Evolutionary conservation across 306 rosid genomes (phyloP).

Genomic region (Lablab purpureus): DNA sequence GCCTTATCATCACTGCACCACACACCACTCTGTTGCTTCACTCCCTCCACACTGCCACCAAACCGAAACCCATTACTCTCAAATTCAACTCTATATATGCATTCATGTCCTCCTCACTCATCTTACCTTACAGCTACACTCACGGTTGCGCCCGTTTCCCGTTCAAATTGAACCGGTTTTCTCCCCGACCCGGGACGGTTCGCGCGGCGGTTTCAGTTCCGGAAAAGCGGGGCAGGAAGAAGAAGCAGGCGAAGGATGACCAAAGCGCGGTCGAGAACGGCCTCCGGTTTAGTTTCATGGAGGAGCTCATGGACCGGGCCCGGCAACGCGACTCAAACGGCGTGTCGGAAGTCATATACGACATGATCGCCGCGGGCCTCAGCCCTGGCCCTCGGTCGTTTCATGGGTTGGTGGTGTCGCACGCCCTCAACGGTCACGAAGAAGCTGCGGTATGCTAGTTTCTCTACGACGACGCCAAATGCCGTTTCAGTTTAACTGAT

Average conservation of each 20-base stretch:
- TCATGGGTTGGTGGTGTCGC: slow-evolving; percentile 84
- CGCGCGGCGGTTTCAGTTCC: slow-evolving; percentile 67
- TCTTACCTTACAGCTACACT: slow-evolving; percentile 37
- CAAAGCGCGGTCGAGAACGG: slow-evolving; percentile 63
- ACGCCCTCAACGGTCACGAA: slow-evolving; percentile 72
- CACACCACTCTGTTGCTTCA: background rate
- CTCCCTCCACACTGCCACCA: background rate
- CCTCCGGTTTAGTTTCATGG: slow-evolving; percentile 94
- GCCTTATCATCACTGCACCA: slow-evolving; percentile 49
- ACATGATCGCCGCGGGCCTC: slow-evolving; percentile 95
- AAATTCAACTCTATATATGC: slow-evolving; percentile 30
- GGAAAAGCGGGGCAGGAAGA: slow-evolving; percentile 69
- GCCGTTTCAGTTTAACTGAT: slow-evolving; percentile 2
- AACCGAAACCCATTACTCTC: slow-evolving; percentile 8
- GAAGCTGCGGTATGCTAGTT: slow-evolving; percentile 68
- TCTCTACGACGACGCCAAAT: background rate
- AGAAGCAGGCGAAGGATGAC: slow-evolving; percentile 63
- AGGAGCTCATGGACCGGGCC: slow-evolving; percentile 91
- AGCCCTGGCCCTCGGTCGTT: slow-evolving; percentile 93
- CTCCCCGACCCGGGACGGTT: slow-evolving; percentile 48
- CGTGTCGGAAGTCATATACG: slow-evolving; percentile 80
- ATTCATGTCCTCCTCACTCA: slow-evolving; percentile 49
- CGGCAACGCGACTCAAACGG: slow-evolving; percentile 71
- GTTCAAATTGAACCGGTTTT: slow-evolving; percentile 47
- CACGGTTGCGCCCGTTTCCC: slow-evolving; percentile 28